phyloP scores from a whole-genome alignment of 2,329 filamentous ascomycete species.

The Xylariaceae sp. region DNA sequence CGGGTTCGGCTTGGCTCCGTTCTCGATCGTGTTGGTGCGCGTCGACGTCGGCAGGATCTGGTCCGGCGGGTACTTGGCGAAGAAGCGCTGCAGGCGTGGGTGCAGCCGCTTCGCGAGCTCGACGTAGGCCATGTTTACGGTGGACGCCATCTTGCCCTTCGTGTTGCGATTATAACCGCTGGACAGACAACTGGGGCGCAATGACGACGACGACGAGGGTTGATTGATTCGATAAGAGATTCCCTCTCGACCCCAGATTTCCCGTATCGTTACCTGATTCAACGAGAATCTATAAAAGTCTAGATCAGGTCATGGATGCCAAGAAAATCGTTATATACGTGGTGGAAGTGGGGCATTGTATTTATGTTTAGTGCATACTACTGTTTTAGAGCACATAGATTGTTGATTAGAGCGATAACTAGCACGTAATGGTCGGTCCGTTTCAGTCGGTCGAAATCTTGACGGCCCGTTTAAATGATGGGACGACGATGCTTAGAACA shows the following conservation, averaged over 20 bases:
- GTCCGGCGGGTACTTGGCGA: conserved; percentile 79
- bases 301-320: not conserved
- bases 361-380: not conserved
- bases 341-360: not conserved
- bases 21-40: conserved; percentile 31
- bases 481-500: not conserved
- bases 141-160: conserved; percentile 16
- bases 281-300: not conserved
- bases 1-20: conserved; percentile 58
- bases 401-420: not conserved
- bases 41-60: conserved; percentile 46
- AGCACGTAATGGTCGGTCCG: not conserved
- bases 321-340: not conserved
- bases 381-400: not conserved
- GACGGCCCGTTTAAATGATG: not conserved
- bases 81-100: conserved; percentile 73
- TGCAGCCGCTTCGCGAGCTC: conserved; percentile 69
- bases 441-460: not conserved
- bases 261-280: not conserved
- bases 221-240: not conserved
- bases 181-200: not conserved
- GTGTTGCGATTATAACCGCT: not conserved
- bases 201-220: too few species aligned
- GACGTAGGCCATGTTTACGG: conserved; percentile 35
- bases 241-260: not conserved